These are phyloP conservation scores for Lasiodiplodia gonubiensis DNA, from an alignment of 2,329 filamentous ascomycete species.

Conservation along the genomic window DNA sequence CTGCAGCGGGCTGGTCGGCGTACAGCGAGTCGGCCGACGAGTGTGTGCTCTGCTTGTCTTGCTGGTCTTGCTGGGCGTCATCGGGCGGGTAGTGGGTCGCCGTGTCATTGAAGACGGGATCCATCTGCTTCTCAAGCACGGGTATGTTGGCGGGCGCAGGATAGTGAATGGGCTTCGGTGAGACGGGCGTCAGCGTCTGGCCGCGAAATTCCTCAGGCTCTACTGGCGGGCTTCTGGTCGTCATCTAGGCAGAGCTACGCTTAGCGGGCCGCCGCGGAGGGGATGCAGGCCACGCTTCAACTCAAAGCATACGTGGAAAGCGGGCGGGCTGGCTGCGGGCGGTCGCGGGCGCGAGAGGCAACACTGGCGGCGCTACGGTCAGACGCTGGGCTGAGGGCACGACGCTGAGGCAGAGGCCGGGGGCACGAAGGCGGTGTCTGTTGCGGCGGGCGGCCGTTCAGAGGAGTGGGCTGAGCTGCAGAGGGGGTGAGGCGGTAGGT, in stretches of 20 bases:
- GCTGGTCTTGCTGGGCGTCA: constrained; percentile 43
- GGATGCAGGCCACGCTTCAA: constrained; percentile 32
- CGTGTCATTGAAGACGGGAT: constrained; percentile 72
- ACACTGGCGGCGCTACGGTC: constrained; percentile 17
- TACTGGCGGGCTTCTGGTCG: constrained; percentile 58
- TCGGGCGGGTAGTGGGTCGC: constrained; percentile 59
- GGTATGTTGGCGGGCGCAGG: constrained; percentile 72
- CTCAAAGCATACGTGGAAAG: constrained; percentile 38
- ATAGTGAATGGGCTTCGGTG: constrained; percentile 71
- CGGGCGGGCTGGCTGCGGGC: constrained; percentile 26
- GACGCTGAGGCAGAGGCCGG: constrained; percentile 15
- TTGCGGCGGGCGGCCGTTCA: constrained; percentile 22
- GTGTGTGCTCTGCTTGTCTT: constrained; percentile 38
- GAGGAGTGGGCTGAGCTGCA: constrained; percentile 9
- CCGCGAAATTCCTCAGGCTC: constrained; percentile 66
- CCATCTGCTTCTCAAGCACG: constrained; percentile 73
- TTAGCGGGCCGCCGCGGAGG: constrained; percentile 36
- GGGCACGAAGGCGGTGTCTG: constrained; percentile 15
- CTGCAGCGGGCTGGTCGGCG: constrained; percentile 36
- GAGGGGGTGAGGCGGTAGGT: constrained; percentile 24
- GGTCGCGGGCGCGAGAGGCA: constrained; percentile 20
- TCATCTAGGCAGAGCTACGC: constrained; percentile 56
- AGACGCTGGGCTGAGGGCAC: constrained; percentile 20
- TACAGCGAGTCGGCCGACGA: constrained; percentile 40
- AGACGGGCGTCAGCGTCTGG: constrained; percentile 71